A percentile compares a stretch with the other conserved stretches of the same genome.
Evolutionary conservation across 345 rosid genomes (phyloP).

Genomic region (Lumnitzera racemosa): DNA sequence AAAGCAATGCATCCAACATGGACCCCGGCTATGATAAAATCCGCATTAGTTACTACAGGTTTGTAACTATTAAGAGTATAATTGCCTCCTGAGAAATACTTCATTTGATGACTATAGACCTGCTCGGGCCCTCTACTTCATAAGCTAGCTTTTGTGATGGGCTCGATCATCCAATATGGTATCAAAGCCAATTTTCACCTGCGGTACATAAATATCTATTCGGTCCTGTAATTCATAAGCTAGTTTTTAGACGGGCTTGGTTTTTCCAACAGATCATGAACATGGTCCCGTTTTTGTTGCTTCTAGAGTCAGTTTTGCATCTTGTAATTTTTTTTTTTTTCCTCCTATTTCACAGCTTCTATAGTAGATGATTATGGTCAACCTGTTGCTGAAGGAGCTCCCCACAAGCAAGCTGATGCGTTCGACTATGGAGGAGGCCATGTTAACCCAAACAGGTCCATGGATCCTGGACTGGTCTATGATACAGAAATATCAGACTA

Average conservation of each 20-base stretch:
- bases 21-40: conserved; percentile 52
- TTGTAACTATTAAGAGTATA: neutral
- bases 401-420: conserved; percentile 51
- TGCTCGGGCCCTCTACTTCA: neutral
- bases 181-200: too few relatives aligned
- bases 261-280: too few relatives aligned
- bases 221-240: neutral
- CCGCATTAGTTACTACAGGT: conserved; percentile 52
- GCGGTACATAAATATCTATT: too few relatives aligned
- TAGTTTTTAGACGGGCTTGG: neutral
- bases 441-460: conserved; percentile 43
- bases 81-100: neutral
- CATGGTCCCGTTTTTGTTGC: neutral
- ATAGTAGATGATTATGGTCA: conserved; percentile 37
- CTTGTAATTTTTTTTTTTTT: neutral
- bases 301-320: neutral
- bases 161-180: too few relatives aligned
- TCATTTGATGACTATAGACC: neutral
- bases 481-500: conserved; percentile 42
- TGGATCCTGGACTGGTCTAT: conserved; percentile 53
- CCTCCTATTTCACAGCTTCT: conserved; percentile 27
- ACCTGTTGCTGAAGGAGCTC: conserved; percentile 45
- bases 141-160: neutral
- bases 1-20: conserved; percentile 41
- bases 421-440: conserved; percentile 69